phyloP scores from a whole-genome alignment of 2,329 filamentous ascomycete genomes.

The Davidsoniella eucalypti region DNA sequence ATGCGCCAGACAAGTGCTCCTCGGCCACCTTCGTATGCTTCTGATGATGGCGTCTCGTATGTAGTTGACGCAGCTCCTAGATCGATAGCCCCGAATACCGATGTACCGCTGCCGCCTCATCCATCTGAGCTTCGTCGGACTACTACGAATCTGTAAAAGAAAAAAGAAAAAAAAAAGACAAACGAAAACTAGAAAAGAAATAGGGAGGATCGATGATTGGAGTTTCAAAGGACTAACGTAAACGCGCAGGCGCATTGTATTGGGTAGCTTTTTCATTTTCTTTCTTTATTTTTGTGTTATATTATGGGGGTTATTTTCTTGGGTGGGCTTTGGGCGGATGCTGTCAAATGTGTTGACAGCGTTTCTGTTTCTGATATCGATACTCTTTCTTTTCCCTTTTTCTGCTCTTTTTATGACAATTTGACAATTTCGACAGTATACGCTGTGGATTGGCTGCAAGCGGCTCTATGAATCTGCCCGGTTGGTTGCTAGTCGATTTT shows the following conservation, averaged over 20 bases:
- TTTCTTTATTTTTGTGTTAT: too few species aligned
- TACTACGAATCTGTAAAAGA: neutral
- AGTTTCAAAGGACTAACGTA: too few species aligned
- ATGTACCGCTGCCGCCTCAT: conserved; percentile 29
- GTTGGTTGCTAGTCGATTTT: too few species aligned
- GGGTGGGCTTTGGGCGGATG: neutral
- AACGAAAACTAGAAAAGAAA: neutral
- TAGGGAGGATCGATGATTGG: too few species aligned
- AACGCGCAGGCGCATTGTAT: too few species aligned
- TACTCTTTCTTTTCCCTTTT: too few species aligned
- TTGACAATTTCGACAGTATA: too few species aligned
- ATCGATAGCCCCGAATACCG: conserved; percentile 33
- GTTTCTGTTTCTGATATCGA: too few species aligned
- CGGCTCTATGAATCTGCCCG: too few species aligned
- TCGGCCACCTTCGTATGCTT: conserved; percentile 60
- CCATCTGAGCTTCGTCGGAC: conserved; percentile 28
- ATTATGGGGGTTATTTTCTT: neutral
- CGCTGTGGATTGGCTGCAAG: too few species aligned
- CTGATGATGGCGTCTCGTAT: conserved; percentile 59
- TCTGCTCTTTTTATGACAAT: too few species aligned
- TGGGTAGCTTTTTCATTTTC: too few species aligned
- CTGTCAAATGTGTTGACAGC: neutral
- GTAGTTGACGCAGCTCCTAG: conserved; percentile 50
- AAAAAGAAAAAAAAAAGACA: neutral
- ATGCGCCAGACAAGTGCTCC: conserved; percentile 17